Conservation (phyloP, 306 rosid species). For the Adenanthera pavonina region DNA sequence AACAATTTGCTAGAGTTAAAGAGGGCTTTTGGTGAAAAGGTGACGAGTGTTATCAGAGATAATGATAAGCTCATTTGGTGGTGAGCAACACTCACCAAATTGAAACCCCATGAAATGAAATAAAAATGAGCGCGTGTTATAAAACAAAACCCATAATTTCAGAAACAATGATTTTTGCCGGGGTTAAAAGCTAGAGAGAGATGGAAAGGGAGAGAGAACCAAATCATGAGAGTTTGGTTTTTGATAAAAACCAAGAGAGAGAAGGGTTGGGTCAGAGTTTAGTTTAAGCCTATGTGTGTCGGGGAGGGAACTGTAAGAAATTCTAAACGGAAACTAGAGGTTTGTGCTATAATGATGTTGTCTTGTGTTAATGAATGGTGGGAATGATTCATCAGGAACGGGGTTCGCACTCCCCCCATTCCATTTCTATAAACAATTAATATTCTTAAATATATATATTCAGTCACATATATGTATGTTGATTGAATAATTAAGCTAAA, state of each 20-base stretch:
- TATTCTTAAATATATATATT: not conserved
- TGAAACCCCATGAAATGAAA: conserved; percentile 30
- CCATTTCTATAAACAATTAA: conserved; percentile 31
- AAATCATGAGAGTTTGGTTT: conserved; percentile 68
- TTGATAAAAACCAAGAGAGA: conserved; percentile 28
- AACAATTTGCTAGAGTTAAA: not conserved
- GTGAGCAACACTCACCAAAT: conserved; percentile 61
- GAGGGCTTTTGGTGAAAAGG: conserved; percentile 55
- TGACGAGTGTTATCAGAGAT: conserved; percentile 72
- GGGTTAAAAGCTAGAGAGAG: conserved; percentile 31
- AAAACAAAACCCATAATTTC: conserved; percentile 59
- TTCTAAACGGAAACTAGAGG: conserved; percentile 71
- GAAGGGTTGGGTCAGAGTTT: conserved; percentile 38
- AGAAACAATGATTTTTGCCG: conserved; percentile 56
- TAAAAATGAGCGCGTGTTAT: conserved; percentile 72
- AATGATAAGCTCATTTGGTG: conserved; percentile 87
- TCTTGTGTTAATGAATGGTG: conserved; percentile 82
- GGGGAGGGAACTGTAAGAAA: conserved; percentile 36
- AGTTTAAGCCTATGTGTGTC: conserved; percentile 33
- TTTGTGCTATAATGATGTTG: conserved; percentile 72
- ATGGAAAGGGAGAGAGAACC: conserved; percentile 41
- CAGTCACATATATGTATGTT: not conserved
- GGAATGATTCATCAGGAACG: conserved; percentile 73
- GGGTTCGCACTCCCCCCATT: conserved; percentile 50
- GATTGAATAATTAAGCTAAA: not conserved